A percentile compares a stretch with the other conserved stretches of the same genome.
Conservation (phyloP, 2,329 filamentous ascomycete species). For the Dothideomycetes sp. region DNA sequence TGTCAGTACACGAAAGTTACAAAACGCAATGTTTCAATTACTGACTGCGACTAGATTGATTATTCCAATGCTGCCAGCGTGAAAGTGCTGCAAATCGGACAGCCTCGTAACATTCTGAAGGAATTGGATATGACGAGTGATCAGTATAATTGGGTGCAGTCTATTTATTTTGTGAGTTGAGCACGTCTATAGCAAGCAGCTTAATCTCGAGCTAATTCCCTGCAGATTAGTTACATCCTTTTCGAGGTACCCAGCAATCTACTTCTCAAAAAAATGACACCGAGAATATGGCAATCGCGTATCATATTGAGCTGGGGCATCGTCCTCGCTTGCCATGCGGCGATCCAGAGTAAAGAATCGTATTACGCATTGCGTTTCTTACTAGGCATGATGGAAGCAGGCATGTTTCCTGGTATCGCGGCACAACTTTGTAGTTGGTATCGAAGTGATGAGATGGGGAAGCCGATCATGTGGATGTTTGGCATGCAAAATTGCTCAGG, state of each 20-base stretch:
- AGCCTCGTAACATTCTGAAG: constrained; percentile 25
- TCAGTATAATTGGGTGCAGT: constrained; percentile 31
- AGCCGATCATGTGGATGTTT: neutral
- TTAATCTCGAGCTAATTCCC: constrained; percentile 4
- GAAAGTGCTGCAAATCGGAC: constrained; percentile 32
- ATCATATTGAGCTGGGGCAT: constrained; percentile 35
- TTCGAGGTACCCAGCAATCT: constrained; percentile 38
- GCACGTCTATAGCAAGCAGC: neutral
- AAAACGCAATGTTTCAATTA: constrained; percentile 2
- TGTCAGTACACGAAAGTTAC: constrained; percentile 15
- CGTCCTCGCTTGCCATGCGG: constrained; percentile 43
- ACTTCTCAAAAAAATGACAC: constrained; percentile 20
- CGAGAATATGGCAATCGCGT: constrained; percentile 40
- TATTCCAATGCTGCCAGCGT: constrained; percentile 30
- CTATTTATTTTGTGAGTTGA: constrained; percentile 25
- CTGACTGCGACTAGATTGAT: constrained; percentile 19
- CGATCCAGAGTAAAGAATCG: constrained; percentile 37
- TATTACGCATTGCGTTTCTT: constrained; percentile 24
- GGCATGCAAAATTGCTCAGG: neutral
- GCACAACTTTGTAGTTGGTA: constrained; percentile 9
- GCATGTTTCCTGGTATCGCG: constrained; percentile 10
- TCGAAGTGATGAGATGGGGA: constrained; percentile 9
- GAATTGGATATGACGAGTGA: constrained; percentile 30
- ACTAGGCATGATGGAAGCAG: constrained; percentile 10
- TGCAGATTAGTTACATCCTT: constrained; percentile 42